Conservation (phyloP, 176 grass and related monocot species). For the Phoenix roebelenii region DNA sequence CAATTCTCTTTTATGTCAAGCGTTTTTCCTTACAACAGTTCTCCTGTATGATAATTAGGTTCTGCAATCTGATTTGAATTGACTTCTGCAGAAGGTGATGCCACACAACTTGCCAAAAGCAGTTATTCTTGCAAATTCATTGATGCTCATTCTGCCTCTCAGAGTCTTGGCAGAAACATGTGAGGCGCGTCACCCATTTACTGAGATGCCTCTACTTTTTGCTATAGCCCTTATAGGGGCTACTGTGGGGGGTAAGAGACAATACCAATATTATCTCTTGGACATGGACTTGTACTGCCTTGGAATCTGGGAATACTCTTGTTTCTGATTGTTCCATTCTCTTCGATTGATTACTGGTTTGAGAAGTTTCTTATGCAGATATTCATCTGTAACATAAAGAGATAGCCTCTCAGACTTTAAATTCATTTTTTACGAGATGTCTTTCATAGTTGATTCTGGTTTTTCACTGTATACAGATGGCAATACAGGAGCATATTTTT, state of each 20-base stretch:
- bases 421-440: too few relatives aligned
- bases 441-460: too few relatives aligned
- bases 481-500: too few relatives aligned
- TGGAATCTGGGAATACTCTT: neutral
- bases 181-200: slow-evolving; percentile 25
- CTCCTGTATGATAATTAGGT: neutral
- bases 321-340: neutral
- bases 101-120: slow-evolving; percentile 18
- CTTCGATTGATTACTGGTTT: too few relatives aligned
- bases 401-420: too few relatives aligned
- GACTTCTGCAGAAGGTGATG: slow-evolving; percentile 27
- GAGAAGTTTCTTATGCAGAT: too few relatives aligned
- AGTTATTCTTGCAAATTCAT: slow-evolving; percentile 28
- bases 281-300: neutral
- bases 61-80: slow-evolving; percentile 26
- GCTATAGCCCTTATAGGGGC: slow-evolving; percentile 33
- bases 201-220: slow-evolving; percentile 55
- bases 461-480: too few relatives aligned
- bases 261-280: neutral
- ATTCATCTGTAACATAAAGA: too few relatives aligned
- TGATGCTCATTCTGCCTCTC: slow-evolving; percentile 33
- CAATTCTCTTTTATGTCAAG: too few relatives aligned
- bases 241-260: slow-evolving; percentile 14
- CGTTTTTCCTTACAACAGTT: neutral
- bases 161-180: slow-evolving; percentile 40